Evolutionary conservation across 2,329 filamentous ascomycete genomes (phyloP), one percentile per base, ranked within the genome.

Genomic region (Atkinsonella hypoxylon): DNA sequence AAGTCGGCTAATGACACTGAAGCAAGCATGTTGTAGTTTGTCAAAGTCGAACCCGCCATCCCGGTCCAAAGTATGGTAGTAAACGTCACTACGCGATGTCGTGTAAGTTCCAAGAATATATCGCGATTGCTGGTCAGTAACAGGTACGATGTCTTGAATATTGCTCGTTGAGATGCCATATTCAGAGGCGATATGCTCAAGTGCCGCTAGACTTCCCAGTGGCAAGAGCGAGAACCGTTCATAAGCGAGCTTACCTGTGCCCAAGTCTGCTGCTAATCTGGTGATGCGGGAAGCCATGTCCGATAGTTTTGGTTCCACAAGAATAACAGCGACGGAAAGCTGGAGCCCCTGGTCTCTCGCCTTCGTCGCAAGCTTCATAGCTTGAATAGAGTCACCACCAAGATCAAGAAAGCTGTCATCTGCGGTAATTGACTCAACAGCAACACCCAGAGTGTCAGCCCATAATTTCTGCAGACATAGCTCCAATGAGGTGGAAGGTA

Each of bases 301-400:
- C 1, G 22, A 50, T 11, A 50, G 22, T 20, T 34, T 45, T 12
- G 32, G 34, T n/a, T n/a, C 22, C n/a, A 32, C 30, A 15, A 50
- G 42, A 31, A 50, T 42, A 10, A 46, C 49, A 1, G 49, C 49
- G n/a, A 50, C 49, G 12, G 49, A 13, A 17, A 50, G 30, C 17
- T 32, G 30, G 18, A 50, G 15, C 9, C 44, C 17, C 18, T 36
- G 36, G 12, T 46, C 26, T 10, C 49, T 43, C 13, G 49, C 36
- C 34, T 22, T 36, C 13, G 17, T 31, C 2, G 43, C 22, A 6
- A 50, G 49, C 13, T n/a, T 50, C 52, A 54, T 55, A 7, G 54
- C 52, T 18, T 43, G 43, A 36, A 55, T 53, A 7, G 50, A 54
- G 26, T 55, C 54, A 18, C 54, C 54, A 1, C 54, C 54, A n/a